phyloP scores from a whole-genome alignment of 768 basidiomycete species.

The Hericium coralloides region DNA sequence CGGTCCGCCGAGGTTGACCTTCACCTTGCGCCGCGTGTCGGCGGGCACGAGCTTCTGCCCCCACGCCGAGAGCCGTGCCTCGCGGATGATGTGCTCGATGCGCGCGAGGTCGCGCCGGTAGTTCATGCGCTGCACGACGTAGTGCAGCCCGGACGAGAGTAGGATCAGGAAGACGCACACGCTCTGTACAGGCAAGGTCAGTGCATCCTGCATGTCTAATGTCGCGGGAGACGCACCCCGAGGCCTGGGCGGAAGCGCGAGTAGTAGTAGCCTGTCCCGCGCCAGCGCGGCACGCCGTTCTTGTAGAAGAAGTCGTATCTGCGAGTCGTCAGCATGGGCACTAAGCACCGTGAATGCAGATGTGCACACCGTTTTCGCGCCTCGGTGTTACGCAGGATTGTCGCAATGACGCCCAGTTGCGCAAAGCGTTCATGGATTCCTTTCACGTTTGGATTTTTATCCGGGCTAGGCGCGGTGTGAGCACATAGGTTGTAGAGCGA shows the following conservation, averaged over 20 bases:
- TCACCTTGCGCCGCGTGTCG: constrained; percentile 61
- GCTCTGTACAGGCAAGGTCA: constrained; percentile 31
- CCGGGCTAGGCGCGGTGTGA: constrained; percentile 49
- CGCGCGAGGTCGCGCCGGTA: constrained; percentile 63
- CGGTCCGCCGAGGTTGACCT: constrained; percentile 51
- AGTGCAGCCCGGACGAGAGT: constrained; percentile 76
- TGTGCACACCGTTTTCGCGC: constrained; percentile 60
- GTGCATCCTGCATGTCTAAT: not conserved
- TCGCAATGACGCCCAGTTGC: constrained; percentile 77
- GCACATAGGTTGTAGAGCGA: too few relatives aligned
- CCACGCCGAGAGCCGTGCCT: constrained; percentile 75
- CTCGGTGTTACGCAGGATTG: constrained; percentile 71
- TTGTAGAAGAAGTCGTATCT: constrained; percentile 95
- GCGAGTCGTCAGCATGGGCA: not conserved
- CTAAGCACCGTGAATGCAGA: not conserved
- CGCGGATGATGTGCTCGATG: constrained; percentile 49
- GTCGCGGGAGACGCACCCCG: constrained; percentile 35
- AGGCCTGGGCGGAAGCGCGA: constrained; percentile 92
- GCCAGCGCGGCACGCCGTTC: constrained; percentile 95
- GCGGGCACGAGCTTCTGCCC: constrained; percentile 63
- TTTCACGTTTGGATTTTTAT: constrained; percentile 87
- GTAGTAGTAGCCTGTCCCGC: constrained; percentile 96
- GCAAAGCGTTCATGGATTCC: constrained; percentile 84
- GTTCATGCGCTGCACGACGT: constrained; percentile 69
- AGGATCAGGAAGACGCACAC: constrained; percentile 71